Conservation (phyloP, 2,329 filamentous ascomycete species). For the Orbilia quercus region DNA sequence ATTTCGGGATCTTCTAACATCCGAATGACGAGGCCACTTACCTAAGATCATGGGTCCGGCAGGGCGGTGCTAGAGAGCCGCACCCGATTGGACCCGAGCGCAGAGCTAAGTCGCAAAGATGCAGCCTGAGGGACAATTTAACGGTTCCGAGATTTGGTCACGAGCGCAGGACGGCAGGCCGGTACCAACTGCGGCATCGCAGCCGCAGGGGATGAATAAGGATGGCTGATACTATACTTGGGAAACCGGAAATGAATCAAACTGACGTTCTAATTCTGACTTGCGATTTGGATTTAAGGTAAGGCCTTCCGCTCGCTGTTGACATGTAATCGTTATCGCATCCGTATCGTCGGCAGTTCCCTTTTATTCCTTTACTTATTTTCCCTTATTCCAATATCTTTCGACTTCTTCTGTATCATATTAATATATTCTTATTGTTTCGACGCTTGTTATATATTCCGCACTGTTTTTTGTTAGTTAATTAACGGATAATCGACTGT, state of each 20-base stretch:
- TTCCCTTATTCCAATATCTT: not conserved
- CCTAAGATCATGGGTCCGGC: conserved; percentile 42
- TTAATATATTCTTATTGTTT: not conserved
- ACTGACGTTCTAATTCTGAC: too few relatives aligned
- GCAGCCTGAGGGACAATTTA: conserved; percentile 46
- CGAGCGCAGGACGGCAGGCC: conserved; percentile 40
- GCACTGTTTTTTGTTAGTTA: conserved; percentile 14
- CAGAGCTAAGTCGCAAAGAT: too few relatives aligned
- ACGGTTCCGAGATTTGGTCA: conserved; percentile 24
- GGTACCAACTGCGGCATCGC: conserved; percentile 43
- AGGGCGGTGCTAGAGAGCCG: conserved; percentile 21
- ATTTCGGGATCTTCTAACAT: conserved; percentile 32
- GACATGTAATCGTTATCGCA: conserved; percentile 8
- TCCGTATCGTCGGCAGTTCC: conserved; percentile 9
- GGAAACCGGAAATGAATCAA: conserved; percentile 7
- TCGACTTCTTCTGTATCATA: conserved; percentile 21
- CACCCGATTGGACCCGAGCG: conserved; percentile 56
- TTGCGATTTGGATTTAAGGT: conserved; percentile 42
- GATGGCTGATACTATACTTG: too few relatives aligned
- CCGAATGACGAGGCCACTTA: conserved; percentile 17
- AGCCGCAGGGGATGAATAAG: not conserved
- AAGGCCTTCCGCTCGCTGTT: conserved; percentile 19
- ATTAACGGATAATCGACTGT: conserved; percentile 1
- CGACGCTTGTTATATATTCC: not conserved
- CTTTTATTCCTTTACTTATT: conserved; percentile 7